These are phyloP conservation scores for Fusarium hostae DNA, from an alignment of 2,329 filamentous ascomycete species.

Conservation along the genomic window DNA sequence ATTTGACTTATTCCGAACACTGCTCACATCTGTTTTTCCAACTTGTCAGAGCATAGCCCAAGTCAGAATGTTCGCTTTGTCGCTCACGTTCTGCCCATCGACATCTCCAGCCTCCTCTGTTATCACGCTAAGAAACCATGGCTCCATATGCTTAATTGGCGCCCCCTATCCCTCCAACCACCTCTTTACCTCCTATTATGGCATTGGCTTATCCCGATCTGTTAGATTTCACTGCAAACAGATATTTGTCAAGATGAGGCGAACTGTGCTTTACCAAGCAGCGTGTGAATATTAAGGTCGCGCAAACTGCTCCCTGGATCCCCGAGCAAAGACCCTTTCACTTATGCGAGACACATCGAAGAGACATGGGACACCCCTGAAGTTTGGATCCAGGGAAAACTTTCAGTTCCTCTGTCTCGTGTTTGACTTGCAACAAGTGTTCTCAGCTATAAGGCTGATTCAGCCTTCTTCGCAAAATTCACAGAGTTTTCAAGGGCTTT, in stretches of 20 bases:
- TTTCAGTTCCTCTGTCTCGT: not conserved
- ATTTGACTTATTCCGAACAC: no score
- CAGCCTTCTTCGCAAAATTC: conserved; percentile 5
- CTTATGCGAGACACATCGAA: conserved; percentile 34
- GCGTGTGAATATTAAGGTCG: not conserved
- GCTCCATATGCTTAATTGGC: not conserved
- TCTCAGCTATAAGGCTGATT: conserved; percentile 3
- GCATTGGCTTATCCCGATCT: not conserved
- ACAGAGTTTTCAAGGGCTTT: not conserved
- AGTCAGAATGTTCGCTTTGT: not conserved
- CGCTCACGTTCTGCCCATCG: not conserved
- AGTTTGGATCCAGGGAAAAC: not conserved
- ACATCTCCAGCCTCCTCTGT: conserved; percentile 19
- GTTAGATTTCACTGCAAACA: not conserved
- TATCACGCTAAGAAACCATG: not conserved
- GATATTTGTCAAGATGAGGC: not conserved
- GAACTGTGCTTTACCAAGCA: not conserved
- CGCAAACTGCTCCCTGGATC: conserved; percentile 2
- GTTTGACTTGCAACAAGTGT: not conserved
- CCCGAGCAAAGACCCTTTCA: not conserved
- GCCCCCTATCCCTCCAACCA: not conserved
- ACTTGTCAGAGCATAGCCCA: not conserved
- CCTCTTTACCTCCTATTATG: not conserved
- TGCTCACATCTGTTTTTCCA: no score
- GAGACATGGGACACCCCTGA: conserved; percentile 24